Base-by-base conservation (phyloP, 2,329 filamentous ascomycete species). In the Diaporthe helianthi region DNA sequence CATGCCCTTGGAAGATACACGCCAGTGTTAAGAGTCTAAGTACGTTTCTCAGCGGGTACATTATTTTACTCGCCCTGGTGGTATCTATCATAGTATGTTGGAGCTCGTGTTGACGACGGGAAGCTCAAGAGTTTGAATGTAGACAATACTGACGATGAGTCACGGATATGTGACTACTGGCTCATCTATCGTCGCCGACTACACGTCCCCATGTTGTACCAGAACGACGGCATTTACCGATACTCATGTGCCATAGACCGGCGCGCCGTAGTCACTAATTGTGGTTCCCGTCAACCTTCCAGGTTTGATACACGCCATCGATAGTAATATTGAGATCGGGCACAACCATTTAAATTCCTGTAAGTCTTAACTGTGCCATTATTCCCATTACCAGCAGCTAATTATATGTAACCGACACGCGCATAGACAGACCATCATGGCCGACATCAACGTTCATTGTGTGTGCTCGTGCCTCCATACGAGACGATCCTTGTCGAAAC, bases 1-100 rank as follows among this genome's bases (percentile, higher is more conserved):
- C 79, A 60, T 76, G 75, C 29, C 79, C 79, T 1, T 80, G 79
- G 79, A 78, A 78, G 53, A 78, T 80, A 69, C 53, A 76, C 76
- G 58, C 74, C 72, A 44, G 76, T 74, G 6, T 76, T 72, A 7
- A 38, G 51, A 67, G 61, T 33, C 19, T 71, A 22, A 67, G 63
- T 4, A 68, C 70, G 1, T 71, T 71, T 41, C 38, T 71, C 46
- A 60, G 63, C 33, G 67, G 70, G 6, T 70, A 71, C 26, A 67
- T 67, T 75, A 77, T 71, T 31, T 53, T 69, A 12, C 38, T 71
- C 17, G 70, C 67, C 6, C 72, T 72, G 4, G 52, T 80, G 78
- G 63, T 69, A 13, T 52, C 61, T 5, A 67, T 69, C 17, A 69
- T 69, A 52, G 68, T 69, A 22, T 17, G 31, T 44, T 10, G 2